Percentiles rank a stretch among this genome's conserved stretches.
phyloP scores from a whole-genome alignment of 2,329 filamentous ascomycete genomes.

The Gaeumannomyces tritici region DNA sequence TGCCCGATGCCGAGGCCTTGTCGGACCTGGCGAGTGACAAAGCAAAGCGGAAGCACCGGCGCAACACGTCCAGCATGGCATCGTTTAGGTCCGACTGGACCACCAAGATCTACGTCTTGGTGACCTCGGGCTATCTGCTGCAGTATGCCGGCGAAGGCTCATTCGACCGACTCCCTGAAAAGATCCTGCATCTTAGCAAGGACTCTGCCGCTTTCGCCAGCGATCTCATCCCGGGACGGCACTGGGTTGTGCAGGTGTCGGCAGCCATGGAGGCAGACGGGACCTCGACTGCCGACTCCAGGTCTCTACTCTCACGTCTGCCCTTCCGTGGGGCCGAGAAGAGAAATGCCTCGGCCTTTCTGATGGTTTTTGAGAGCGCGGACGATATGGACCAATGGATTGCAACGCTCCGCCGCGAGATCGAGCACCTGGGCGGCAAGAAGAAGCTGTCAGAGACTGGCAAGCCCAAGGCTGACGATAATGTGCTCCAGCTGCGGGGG shows the following conservation, averaged over 20 bases:
- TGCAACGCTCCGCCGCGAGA: slow-evolving; percentile 55
- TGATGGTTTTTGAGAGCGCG: slow-evolving; percentile 64
- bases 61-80: slow-evolving; percentile 22
- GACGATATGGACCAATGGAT: slow-evolving; percentile 74
- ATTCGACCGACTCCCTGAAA: slow-evolving; percentile 65
- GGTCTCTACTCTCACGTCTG: slow-evolving; percentile 56
- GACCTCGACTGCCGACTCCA: slow-evolving; percentile 35
- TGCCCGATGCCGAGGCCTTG: slow-evolving; percentile 13
- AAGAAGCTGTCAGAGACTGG: slow-evolving; percentile 52
- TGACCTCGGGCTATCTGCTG: slow-evolving; percentile 61
- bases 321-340: slow-evolving; percentile 49
- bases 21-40: slow-evolving; percentile 16
- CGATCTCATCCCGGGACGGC: slow-evolving; percentile 68
- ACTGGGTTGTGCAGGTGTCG: slow-evolving; percentile 71
- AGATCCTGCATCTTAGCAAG: slow-evolving; percentile 60
- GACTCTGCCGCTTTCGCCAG: slow-evolving; percentile 73
- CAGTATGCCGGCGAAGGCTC: slow-evolving; percentile 65
- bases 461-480: slow-evolving; percentile 33
- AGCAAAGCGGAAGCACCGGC: slow-evolving; percentile 37
- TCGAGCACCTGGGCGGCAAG: slow-evolving; percentile 60
- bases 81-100: slow-evolving; percentile 51
- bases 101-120: slow-evolving; percentile 62
- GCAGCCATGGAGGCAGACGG: slow-evolving; percentile 54
- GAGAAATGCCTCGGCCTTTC: slow-evolving; percentile 50
- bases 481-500: slow-evolving; percentile 20